Percentiles rank a stretch among this genome's conserved stretches.
Conservation (phyloP, 768 basidiomycete genomes). For the Suillus occidentalis region DNA sequence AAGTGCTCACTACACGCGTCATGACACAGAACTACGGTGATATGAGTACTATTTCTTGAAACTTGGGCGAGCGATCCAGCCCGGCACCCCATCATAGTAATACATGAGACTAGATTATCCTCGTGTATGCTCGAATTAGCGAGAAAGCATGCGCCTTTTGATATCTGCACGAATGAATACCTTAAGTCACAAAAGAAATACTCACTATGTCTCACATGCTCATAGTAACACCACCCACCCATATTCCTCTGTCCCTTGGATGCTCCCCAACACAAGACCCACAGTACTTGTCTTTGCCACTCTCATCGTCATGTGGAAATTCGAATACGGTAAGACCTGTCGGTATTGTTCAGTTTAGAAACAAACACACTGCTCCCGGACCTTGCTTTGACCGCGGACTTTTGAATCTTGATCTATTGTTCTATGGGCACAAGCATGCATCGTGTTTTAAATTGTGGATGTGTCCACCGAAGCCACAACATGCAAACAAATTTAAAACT, state of each 20-base stretch:
- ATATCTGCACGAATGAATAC: constrained; percentile 42
- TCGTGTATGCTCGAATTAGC: constrained; percentile 63
- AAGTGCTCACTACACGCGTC: no score
- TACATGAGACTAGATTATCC: constrained; percentile 56
- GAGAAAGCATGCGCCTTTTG: constrained; percentile 74
- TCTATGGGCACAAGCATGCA: neutral
- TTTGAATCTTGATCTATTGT: neutral
- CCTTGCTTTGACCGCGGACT: constrained; percentile 2
- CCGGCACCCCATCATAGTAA: constrained; percentile 53
- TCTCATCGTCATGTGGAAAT: constrained; percentile 72
- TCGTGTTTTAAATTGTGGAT: neutral
- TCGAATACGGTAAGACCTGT: constrained; percentile 54
- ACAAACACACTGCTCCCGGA: constrained; percentile 21
- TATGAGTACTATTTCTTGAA: no score
- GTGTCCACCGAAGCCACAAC: neutral
- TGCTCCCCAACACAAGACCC: constrained; percentile 70
- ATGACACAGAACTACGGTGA: no score
- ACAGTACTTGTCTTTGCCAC: constrained; percentile 47
- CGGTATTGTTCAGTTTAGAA: constrained; percentile 51
- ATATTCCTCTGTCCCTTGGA: constrained; percentile 64
- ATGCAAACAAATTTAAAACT: neutral
- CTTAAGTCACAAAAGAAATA: neutral
- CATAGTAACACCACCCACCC: constrained; percentile 80
- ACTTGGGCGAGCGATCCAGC: no score
- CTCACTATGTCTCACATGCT: constrained; percentile 45